Conservation (phyloP, 2,329 filamentous ascomycete species). For the Pseudogymnoascus sp. region DNA sequence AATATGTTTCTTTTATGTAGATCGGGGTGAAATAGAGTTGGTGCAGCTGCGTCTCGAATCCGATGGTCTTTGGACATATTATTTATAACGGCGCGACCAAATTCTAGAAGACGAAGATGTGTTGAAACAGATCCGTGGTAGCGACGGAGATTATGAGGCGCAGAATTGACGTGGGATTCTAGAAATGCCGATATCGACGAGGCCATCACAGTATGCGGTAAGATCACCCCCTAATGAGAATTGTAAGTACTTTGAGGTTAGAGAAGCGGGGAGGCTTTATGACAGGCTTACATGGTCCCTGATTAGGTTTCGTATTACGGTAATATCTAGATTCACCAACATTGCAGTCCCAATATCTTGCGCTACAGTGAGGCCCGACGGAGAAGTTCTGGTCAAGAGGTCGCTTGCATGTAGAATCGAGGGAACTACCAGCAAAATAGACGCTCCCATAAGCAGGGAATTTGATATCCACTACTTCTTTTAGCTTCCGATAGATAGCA, state of each 20-base stretch:
- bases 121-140: constrained; percentile 31
- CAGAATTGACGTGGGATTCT: constrained; percentile 25
- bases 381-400: constrained; percentile 13
- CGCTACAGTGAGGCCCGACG: neutral
- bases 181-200: constrained; percentile 33
- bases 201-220: constrained; percentile 28
- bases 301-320: constrained; percentile 27
- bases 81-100: constrained; percentile 25
- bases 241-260: constrained; percentile 13
- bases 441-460: constrained; percentile 32
- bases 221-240: constrained; percentile 29
- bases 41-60: constrained; percentile 25
- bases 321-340: constrained; percentile 29
- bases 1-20: constrained; percentile 37
- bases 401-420: constrained; percentile 11
- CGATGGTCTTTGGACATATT: constrained; percentile 23
- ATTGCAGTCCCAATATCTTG: constrained; percentile 24
- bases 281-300: constrained; percentile 32
- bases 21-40: constrained; percentile 34
- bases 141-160: constrained; percentile 18
- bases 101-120: constrained; percentile 29
- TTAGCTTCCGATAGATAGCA: constrained; percentile 12
- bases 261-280: constrained; percentile 11
- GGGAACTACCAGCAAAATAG: constrained; percentile 22
- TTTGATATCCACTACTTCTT: constrained; percentile 20